phyloP scores from a whole-genome alignment of 805 yeast species.

The Myxozyma geophila region DNA sequence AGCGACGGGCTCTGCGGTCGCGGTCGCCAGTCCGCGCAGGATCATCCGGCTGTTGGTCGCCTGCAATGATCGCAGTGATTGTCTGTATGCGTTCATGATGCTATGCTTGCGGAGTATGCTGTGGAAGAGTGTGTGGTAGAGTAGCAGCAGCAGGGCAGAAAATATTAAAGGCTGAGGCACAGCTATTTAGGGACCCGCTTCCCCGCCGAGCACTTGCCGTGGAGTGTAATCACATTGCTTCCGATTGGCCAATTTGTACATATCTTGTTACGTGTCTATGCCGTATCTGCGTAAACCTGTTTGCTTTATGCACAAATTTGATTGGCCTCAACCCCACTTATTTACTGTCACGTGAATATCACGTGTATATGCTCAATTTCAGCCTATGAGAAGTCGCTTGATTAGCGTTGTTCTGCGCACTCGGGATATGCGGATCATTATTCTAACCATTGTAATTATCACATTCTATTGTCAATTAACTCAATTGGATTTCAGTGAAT shows the following conservation, averaged over 20 bases:
- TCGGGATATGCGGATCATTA: too few relatives aligned
- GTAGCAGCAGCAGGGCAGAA: neutral
- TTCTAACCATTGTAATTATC: too few relatives aligned
- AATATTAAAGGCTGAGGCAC: neutral
- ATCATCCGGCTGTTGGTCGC: neutral
- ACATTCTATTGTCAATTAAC: too few relatives aligned
- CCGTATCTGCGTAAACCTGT: too few relatives aligned
- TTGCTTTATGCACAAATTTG: neutral
- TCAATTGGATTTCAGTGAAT: too few relatives aligned
- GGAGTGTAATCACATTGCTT: conserved; percentile 10
- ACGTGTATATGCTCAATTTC: neutral
- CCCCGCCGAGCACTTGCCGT: conserved; percentile 15
- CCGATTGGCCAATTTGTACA: conserved; percentile 14
- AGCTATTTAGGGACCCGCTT: neutral
- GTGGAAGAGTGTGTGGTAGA: neutral
- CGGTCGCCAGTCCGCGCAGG: conserved; percentile 36
- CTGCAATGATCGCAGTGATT: too few relatives aligned
- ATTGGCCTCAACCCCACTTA: conserved; percentile 1
- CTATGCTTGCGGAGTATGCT: too few relatives aligned
- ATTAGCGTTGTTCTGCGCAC: neutral
- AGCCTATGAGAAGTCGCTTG: neutral
- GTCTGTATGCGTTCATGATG: neutral
- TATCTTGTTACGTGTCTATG: too few relatives aligned
- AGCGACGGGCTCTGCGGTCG: conserved; percentile 47
- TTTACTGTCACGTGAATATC: neutral